phyloP scores from a whole-genome alignment of 768 basidiomycete species.

The Kwoniella sp. region DNA sequence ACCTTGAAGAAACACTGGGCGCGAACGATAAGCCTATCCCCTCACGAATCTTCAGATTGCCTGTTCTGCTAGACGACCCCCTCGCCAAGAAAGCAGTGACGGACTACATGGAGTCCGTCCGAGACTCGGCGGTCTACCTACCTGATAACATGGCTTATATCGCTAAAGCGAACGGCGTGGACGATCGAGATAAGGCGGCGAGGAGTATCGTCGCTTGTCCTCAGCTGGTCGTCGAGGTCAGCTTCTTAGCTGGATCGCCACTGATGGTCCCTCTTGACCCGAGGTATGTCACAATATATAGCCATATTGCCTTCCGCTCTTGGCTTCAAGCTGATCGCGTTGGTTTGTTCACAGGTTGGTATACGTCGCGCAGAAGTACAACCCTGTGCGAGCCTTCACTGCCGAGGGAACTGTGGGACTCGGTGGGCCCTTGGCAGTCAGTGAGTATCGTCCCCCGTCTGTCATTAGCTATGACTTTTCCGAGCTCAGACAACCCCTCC shows the following conservation, averaged over 20 bases:
- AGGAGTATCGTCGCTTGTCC: slow-evolving; percentile 61
- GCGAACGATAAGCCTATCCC: slow-evolving; percentile 59
- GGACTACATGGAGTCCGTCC: slow-evolving; percentile 63
- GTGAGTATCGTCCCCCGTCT: slow-evolving; percentile 25
- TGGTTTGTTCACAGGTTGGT: slow-evolving; percentile 62
- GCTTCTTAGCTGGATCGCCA: slow-evolving; percentile 69
- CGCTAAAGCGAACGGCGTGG: slow-evolving; percentile 66
- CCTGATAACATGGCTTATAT: slow-evolving; percentile 72
- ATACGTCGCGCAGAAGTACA: slow-evolving; percentile 70
- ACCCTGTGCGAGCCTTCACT: slow-evolving; percentile 70
- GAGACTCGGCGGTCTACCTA: slow-evolving; percentile 67
- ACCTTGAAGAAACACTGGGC: slow-evolving; percentile 57
- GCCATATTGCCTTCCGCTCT: neutral
- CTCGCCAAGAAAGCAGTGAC: slow-evolving; percentile 65
- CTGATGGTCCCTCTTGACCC: slow-evolving; percentile 62
- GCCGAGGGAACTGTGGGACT: slow-evolving; percentile 73
- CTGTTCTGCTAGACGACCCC: slow-evolving; percentile 66
- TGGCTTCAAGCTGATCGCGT: slow-evolving; percentile 58
- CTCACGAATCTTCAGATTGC: slow-evolving; percentile 65
- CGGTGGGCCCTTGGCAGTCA: slow-evolving; percentile 68
- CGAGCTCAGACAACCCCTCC: too few relatives aligned
- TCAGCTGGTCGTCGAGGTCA: slow-evolving; percentile 65
- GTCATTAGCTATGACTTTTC: too few relatives aligned
- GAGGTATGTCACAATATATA: neutral
- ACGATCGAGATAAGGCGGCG: slow-evolving; percentile 59